Evolutionary conservation across 2,329 filamentous ascomycete species (phyloP), one percentile per base, ranked within the genome.

Genomic region (Exophiala bonariae): DNA sequence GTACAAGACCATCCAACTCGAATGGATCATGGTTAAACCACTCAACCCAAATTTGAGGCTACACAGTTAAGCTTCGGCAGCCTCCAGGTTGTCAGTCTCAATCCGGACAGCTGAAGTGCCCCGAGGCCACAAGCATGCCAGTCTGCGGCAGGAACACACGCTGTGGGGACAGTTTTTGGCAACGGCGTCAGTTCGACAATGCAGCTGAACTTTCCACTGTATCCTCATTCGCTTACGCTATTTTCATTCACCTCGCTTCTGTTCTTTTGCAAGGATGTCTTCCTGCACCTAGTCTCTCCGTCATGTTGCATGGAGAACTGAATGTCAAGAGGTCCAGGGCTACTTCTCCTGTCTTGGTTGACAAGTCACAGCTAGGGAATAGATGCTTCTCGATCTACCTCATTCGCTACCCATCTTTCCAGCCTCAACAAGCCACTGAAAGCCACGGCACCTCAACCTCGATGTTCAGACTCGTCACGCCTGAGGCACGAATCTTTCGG

Each of bases 191-290:
- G 32, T 34, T 14, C 5, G 14, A 6, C 14, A 6, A 18, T 14
- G 32, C 32, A 34, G 32, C 32, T 34, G 32, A 34, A 18, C 32
- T 18, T 14, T 14, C 32, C 32, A 14, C 32, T 31, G 14, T 14
- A 17, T 43, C 31, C 17, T 35, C 26, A 31, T 35, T 20, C 14
- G 31, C 22, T 28, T 31, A 10, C 31, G 40, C 40, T 54, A 54
- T 48, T 54, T 50, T 42, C 41, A 54, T 51, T 41, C 41, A 47
- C 52, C 26, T 44, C 41, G 41, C 41, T 44, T 44, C 41, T 44
- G 41, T 34, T n/a, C n/a, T 14, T 18, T n/a, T n/a, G 17, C 32
- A 34, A 18, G 32, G 32, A 34, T 34, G 6, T 18, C 32, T 34
- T 7, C 14, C 14, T 34, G 17, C 6, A n/a, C 32, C 32, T 31